A percentile compares a stretch with the other conserved stretches of the same genome.
Evolutionary conservation across 2,329 filamentous ascomycete species (phyloP).

Genomic region (Nannizzia gypsea): DNA sequence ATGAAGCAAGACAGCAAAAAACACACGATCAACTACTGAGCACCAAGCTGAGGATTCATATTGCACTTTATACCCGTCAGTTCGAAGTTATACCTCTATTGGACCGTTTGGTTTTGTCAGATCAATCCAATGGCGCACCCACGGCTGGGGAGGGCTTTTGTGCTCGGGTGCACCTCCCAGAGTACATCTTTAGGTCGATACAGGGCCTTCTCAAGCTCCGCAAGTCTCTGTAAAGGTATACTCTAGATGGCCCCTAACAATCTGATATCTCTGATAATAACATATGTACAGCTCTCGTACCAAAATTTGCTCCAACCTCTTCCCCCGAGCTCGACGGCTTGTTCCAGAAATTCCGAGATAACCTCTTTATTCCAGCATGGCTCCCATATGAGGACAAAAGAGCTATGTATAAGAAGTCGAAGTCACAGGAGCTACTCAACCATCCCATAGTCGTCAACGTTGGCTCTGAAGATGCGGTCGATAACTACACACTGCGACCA

Average conservation of each 20-base stretch:
- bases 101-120: too few relatives aligned
- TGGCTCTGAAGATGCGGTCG: slow-evolving; percentile 22
- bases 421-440: slow-evolving; percentile 26
- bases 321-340: slow-evolving; percentile 32
- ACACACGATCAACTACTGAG: background rate
- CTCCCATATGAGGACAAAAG: slow-evolving; percentile 28
- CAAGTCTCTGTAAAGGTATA: slow-evolving; percentile 25
- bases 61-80: background rate
- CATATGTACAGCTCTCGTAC: slow-evolving; percentile 21
- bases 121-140: slow-evolving; percentile 27
- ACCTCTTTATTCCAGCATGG: slow-evolving; percentile 34
- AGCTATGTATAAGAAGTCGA: slow-evolving; percentile 30
- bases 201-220: slow-evolving; percentile 22
- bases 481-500: slow-evolving; percentile 29
- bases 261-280: background rate
- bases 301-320: slow-evolving; percentile 29
- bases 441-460: slow-evolving; percentile 33
- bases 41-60: too few relatives aligned
- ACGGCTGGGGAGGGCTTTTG: slow-evolving; percentile 28
- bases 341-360: slow-evolving; percentile 32
- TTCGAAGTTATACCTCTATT: background rate
- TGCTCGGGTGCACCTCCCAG: slow-evolving; percentile 27
- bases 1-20: background rate
- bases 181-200: slow-evolving; percentile 12
- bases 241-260: background rate